Evolutionary conservation across 306 rosid species (phyloP).

Genomic region (Arachis hypogaea): DNA sequence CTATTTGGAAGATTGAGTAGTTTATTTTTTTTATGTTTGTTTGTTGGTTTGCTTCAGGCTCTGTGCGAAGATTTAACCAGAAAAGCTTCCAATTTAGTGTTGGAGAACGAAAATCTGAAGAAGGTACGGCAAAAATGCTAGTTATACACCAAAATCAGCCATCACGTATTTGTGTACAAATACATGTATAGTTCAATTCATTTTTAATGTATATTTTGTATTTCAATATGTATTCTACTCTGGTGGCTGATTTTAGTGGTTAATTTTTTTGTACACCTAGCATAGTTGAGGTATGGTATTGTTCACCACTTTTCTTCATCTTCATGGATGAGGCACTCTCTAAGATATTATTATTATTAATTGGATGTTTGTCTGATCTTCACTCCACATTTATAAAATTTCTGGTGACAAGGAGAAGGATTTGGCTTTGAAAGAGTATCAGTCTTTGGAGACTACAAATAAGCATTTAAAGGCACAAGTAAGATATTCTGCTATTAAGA

Average conservation of each 20-base stretch:
- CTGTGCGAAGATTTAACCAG: conserved; percentile 79
- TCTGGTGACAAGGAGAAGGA: conserved; percentile 73
- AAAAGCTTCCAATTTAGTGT: conserved; percentile 73
- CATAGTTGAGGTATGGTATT: conserved; percentile 35
- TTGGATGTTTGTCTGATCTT: conserved; percentile 31
- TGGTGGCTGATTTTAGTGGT: too few species aligned
- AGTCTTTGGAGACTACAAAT: conserved; percentile 77
- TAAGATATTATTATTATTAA: conserved; percentile 29
- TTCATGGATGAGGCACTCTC: conserved; percentile 22
- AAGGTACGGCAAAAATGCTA: conserved; percentile 47
- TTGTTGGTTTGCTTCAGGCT: conserved; percentile 57
- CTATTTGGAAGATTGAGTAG: conserved; percentile 22
- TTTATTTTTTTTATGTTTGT: neutral
- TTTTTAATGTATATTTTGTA: too few species aligned
- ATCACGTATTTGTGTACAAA: too few species aligned
- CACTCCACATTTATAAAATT: conserved; percentile 43
- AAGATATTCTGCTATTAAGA: conserved; percentile 43
- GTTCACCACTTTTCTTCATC: conserved; percentile 21
- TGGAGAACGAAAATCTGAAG: conserved; percentile 80
- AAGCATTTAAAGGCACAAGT: conserved; percentile 75
- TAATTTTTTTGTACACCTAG: too few species aligned
- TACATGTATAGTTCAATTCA: too few species aligned
- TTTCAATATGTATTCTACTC: too few species aligned
- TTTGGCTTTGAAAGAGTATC: conserved; percentile 72
- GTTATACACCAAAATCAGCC: too few species aligned